phyloP scores from a whole-genome alignment of 257 asterid species.

The Solanum etuberosum region DNA sequence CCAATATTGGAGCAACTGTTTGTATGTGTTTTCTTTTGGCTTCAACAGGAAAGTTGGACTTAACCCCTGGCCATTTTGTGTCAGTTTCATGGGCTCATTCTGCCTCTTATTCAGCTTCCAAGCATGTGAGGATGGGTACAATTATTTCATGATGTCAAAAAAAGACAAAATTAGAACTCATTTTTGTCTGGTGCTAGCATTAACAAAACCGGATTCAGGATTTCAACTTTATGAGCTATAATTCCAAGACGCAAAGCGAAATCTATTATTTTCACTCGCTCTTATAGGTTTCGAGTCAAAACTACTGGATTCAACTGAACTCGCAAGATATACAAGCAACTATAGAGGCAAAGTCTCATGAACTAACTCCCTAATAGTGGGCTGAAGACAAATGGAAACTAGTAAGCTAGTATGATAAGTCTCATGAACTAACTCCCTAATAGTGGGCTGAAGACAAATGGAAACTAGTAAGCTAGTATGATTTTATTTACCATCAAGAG shows the following conservation, averaged over 20 bases:
- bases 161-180: not conserved
- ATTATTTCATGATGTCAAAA: not conserved
- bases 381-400: not conserved
- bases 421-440: too few relatives aligned
- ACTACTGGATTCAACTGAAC: not conserved
- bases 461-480: not conserved
- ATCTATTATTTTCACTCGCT: not conserved
- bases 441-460: too few relatives aligned
- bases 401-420: not conserved
- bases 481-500: not conserved
- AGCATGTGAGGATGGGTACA: not conserved
- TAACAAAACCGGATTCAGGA: not conserved
- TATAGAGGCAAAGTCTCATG: not conserved
- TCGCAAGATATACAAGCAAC: not conserved
- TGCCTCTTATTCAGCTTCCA: not conserved
- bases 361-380: not conserved
- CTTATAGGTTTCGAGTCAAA: not conserved
- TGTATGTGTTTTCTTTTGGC: not conserved
- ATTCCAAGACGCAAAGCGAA: accelerated
- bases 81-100: not conserved
- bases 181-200: not conserved
- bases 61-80: not conserved
- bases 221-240: not conserved
- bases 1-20: not conserved
- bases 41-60: not conserved